Evolutionary conservation across 139 green algal genomes (phyloP).

Genomic region (Chlamydomonas eustigma): DNA sequence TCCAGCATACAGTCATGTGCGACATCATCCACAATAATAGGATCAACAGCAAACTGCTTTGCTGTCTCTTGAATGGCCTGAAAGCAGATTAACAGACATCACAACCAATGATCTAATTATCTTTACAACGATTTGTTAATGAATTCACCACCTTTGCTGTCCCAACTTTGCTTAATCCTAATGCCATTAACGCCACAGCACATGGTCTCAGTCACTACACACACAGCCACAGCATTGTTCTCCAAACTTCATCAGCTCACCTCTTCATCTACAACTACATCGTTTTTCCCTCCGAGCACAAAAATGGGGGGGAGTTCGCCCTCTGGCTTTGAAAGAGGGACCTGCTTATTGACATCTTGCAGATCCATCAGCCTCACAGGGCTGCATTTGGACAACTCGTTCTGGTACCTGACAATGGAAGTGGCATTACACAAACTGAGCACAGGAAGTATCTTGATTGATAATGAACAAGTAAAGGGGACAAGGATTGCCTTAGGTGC

Average conservation of each 20-base stretch:
- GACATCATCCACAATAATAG: slow-evolving; percentile 46
- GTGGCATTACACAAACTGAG: background rate
- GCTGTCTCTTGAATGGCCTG: slow-evolving; percentile 44
- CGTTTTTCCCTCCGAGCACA: slow-evolving; percentile 56
- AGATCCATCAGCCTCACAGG: slow-evolving; percentile 7
- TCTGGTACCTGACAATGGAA: slow-evolving; percentile 9
- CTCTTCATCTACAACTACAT: slow-evolving; percentile 25
- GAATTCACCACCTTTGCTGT: too few relatives aligned
- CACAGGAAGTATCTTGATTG: background rate
- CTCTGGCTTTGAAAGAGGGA: slow-evolving; percentile 37
- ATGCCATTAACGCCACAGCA: too few relatives aligned
- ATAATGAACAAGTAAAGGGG: background rate
- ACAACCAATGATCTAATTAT: background rate
- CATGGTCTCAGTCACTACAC: too few relatives aligned
- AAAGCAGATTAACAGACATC: background rate
- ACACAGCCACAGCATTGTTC: too few relatives aligned
- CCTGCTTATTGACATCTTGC: slow-evolving; percentile 19
- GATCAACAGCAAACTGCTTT: slow-evolving; percentile 39
- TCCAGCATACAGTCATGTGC: slow-evolving; percentile 91
- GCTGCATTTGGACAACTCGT: slow-evolving; percentile 5
- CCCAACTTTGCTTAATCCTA: background rate
- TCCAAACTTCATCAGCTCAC: too few relatives aligned
- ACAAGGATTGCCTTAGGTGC: too few relatives aligned
- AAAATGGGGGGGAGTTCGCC: slow-evolving; percentile 39
- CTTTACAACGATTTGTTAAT: too few relatives aligned